Base-by-base conservation (phyloP, 2,329 filamentous ascomycete species). In the Verticillium zaregamsianum region DNA sequence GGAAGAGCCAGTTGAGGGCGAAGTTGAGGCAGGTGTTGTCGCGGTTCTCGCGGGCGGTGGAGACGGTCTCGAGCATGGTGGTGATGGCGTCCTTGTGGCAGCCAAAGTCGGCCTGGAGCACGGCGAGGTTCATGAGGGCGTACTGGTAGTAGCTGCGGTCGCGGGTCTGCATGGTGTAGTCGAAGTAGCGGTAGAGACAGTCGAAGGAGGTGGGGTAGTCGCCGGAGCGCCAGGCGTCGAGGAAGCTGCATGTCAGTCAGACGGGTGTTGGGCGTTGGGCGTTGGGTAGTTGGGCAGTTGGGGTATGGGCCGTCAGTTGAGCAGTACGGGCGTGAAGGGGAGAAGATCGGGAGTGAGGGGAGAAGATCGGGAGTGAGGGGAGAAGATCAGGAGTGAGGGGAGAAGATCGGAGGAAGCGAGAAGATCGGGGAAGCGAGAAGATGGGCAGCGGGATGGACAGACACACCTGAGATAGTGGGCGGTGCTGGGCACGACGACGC, bases 131-230 rank as follows among this genome's bases (percentile, higher is more conserved):
- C 71, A 99, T 88, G 15, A 98, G 79, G 0, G 95, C 95, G 72
- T 97, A 97, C 72, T 98, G 95, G 70, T 99, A 98, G n/a, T n/a
- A n/a, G n/a, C n/a, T n/a, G n/a, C n/a, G n/a, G n/a, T n/a, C n/a
- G n/a, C n/a, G n/a, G n/a, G n/a, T n/a, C n/a, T n/a, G 90, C 86
- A 96, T 93, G 1, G 93, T 95, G 74, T 97, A 97, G 74, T 99
- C 95, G 69, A 97, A 99, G 74, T 97, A 99, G 59, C 92, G 89
- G 73, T 98, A 93, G 23, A 99, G 82, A 67, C 89, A 89, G 70
- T 99, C 94, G 71, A 97, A 95, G 0, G 95, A 90, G 1, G 91
- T 92, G 14, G 91, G 88, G 70, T 94, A 96, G 74, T 98, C 93
- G 5, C 94, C 94, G 3, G 92, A 88, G 72, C 90, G 86, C 94